Evolutionary conservation across 2,329 filamentous ascomycete genomes (phyloP).

Genomic region (Nemania sp.): DNA sequence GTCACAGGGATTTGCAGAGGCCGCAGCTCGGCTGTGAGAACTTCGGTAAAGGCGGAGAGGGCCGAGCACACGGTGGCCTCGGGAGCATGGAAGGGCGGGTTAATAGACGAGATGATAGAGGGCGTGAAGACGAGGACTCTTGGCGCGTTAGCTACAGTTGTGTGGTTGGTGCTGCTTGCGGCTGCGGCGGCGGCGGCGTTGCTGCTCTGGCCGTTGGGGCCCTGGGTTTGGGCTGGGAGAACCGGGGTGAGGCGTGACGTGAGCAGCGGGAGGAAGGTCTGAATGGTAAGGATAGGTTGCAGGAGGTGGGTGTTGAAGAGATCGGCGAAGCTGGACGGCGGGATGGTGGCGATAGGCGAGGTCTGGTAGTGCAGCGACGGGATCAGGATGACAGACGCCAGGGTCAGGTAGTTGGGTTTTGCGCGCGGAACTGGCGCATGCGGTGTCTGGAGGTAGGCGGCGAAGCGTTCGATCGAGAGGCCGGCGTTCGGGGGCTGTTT

Average conservation of each 20-base stretch:
- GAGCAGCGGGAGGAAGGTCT: conserved; percentile 83
- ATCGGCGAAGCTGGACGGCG: conserved; percentile 82
- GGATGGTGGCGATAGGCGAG: conserved; percentile 82
- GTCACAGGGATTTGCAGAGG: conserved; percentile 77
- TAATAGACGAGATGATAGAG: conserved; percentile 77
- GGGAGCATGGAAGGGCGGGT: conserved; percentile 78
- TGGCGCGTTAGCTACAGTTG: conserved; percentile 53
- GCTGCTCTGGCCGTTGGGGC: no score
- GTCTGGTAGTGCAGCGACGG: conserved; percentile 80
- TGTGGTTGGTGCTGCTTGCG: conserved; percentile 35
- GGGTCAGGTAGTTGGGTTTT: conserved; percentile 72
- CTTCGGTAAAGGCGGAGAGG: conserved; percentile 81
- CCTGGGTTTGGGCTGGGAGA: no score
- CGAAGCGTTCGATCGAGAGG: conserved; percentile 72
- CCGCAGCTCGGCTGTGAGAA: conserved; percentile 76
- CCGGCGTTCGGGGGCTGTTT: conserved; percentile 67
- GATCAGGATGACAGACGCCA: conserved; percentile 81
- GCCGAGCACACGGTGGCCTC: conserved; percentile 86
- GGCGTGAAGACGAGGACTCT: conserved; percentile 79
- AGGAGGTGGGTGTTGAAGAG: conserved; percentile 90
- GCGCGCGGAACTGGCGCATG: conserved; percentile 77
- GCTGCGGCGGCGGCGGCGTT: conserved; percentile 44
- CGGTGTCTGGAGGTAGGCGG: conserved; percentile 69
- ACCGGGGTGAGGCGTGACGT: conserved; percentile 66
- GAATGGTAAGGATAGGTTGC: conserved; percentile 84